Conservation (phyloP, 306 rosid species). For the Vigna nakashimae region DNA sequence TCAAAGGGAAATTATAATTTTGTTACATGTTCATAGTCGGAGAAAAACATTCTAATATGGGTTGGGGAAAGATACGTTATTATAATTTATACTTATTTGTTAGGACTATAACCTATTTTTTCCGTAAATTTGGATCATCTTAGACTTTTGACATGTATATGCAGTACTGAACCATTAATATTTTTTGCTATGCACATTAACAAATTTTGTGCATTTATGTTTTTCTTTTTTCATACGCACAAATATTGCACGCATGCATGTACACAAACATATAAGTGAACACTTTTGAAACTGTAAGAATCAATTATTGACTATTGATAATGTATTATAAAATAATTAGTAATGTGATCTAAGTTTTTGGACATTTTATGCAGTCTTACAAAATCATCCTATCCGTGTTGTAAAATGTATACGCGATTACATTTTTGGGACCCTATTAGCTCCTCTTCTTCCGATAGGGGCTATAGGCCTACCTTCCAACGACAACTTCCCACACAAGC, state of each 20-base stretch:
- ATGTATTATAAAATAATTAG: neutral
- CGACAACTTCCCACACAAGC: neutral
- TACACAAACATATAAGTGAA: neutral
- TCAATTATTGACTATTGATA: neutral
- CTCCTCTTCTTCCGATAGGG: neutral
- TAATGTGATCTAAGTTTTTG: neutral
- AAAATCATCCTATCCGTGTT: neutral
- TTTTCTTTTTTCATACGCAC: neutral
- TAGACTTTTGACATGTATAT: neutral
- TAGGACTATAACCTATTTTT: neutral
- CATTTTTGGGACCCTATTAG: neutral
- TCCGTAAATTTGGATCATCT: neutral
- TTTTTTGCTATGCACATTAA: neutral
- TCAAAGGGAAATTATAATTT: neutral
- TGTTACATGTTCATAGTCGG: neutral
- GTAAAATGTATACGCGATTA: neutral
- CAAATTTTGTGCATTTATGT: neutral
- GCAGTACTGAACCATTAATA: neutral
- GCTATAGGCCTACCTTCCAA: neutral
- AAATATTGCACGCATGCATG: neutral
- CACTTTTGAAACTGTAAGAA: neutral
- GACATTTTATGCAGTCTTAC: neutral
- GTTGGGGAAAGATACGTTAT: neutral
- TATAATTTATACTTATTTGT: neutral
- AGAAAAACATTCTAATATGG: neutral